Evolutionary conservation across 371 early-diverging fungal species (phyloP).

Genomic region (Mortierella sp.): DNA sequence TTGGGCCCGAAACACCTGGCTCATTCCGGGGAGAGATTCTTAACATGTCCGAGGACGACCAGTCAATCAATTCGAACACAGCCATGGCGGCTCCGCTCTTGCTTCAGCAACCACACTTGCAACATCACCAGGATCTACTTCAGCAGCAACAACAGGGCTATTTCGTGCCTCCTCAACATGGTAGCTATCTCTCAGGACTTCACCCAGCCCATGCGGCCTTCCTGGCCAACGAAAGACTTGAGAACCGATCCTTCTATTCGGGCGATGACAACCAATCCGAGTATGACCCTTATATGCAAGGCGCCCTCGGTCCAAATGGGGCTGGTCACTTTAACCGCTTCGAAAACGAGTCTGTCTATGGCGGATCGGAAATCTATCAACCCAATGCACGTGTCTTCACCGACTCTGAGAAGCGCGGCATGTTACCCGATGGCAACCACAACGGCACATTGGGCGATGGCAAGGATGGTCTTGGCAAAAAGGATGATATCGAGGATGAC

Average conservation of each 20-base stretch:
- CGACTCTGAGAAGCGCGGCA: slow-evolving; percentile 48
- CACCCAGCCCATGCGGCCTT: slow-evolving; percentile 41
- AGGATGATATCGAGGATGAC: slow-evolving; percentile 56
- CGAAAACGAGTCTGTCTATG: slow-evolving; percentile 53
- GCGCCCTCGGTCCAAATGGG: slow-evolving; percentile 2
- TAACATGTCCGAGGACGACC: slow-evolving; percentile 49
- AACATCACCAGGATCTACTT: slow-evolving; percentile 50
- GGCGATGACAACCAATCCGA: slow-evolving; percentile 66
- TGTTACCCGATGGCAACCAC: slow-evolving; percentile 35
- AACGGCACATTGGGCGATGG: slow-evolving; percentile 21
- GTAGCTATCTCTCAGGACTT: slow-evolving; percentile 32
- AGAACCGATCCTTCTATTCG: slow-evolving; percentile 75
- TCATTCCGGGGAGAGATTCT: slow-evolving; percentile 44
- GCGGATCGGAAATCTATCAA: slow-evolving; percentile 48
- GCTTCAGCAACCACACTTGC: slow-evolving; percentile 42
- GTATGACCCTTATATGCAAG: slow-evolving; percentile 46
- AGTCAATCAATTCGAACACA: slow-evolving; percentile 51
- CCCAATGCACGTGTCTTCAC: slow-evolving; percentile 43
- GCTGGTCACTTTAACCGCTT: slow-evolving; percentile 31
- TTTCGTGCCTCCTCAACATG: slow-evolving; percentile 19
- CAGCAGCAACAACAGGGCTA: slow-evolving; percentile 31
- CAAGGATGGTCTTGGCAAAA: slow-evolving; percentile 55
- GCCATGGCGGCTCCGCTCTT: slow-evolving; percentile 44
- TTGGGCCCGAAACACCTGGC: slow-evolving; percentile 33
- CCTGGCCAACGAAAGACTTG: slow-evolving; percentile 59